Base-by-base conservation (phyloP, 2,329 filamentous ascomycete genomes). In the Fusarium sp. region DNA sequence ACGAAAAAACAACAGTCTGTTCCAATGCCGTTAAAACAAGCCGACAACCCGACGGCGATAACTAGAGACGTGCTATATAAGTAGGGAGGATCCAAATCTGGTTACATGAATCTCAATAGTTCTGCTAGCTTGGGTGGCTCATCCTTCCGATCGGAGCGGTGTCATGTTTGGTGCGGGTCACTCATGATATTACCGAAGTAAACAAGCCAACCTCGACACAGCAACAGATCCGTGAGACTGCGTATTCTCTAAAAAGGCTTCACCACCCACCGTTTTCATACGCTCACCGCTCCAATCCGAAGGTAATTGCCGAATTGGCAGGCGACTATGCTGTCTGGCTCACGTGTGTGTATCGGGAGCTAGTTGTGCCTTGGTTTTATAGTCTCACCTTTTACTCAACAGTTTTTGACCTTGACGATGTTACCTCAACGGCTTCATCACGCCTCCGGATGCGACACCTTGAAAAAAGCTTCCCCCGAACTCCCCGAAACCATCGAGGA, bases 201-300 rank as follows among this genome's bases (percentile, higher is more conserved):
- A 68, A 52, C 56, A 58, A 66, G 64, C 67, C 40, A 38, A 40
- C 29, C 57, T 59, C 11, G n/a, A 34, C 27, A 40, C 35, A 56
- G n/a, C 34, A 59, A 22, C 42, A 22, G 13, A 29, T 42, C 34
- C 38, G 52, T 24, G 38, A 60, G 29, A 34, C 62, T 29, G 18
- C 45, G 54, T 20, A 27, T 66, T 29, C 9, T 61, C 45, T 34
- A 47, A 71, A 59, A 52, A 31, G 29, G 31, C 70, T 29, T 73
- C 71, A 71, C 64, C 31, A 27, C 62, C 24, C 18, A 29, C 37
- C 9, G 4, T 63, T 24, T 40, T 34, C 31, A 6, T 24, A 8
- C 22, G 16, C 29, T 24, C 8, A 20, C 60, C 31, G 40, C 59
- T 37, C 34, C 11, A 31, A 31, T 31, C 42, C 34, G 45, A 13